Evolutionary conservation across 139 green algal species (phyloP), one percentile per base, ranked within the genome.

Genomic region (Astrephomene gubernaculifera): DNA sequence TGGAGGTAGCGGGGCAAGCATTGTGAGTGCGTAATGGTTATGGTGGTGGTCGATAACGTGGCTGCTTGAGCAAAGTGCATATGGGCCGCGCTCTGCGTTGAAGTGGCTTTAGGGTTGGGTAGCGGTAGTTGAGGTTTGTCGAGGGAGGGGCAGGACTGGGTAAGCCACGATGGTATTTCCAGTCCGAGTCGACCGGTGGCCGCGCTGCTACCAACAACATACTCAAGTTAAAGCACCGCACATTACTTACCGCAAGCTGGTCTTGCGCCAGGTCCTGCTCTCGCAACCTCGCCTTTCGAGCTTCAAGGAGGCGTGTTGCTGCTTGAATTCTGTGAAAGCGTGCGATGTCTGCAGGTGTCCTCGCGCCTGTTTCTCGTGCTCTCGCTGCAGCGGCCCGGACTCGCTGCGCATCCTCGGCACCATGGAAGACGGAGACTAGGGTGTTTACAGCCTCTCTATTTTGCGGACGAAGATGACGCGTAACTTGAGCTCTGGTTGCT

Each of bases 211-310:
- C 49, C 49, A 57, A 17, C 17, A 57, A 57, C 17, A 12, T 57
- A 57, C 49, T 10, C 60, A 21, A 10, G 24, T 10, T 19, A 36
- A 25, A 36, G 60, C 60, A 36, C 25, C 27, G 3, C n/a, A n/a
- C n/a, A n/a, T n/a, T 41, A 43, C 39, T 24, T 27, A 83, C 76
- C 61, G 36, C n/a, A 2, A 73, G 76, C 57, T 83, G 60, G 39
- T 72, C 76, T 36, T 83, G n/a, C n/a, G 60, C 61, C 29, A 36
- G 29, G 5, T 83, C 41, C 41, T 73, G 76, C 61, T 73, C 76
- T n/a, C 43, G 29, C 3, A 43, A 4, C 64, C 75, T 21, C 12
- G 57, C 54, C 38, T 57, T 54, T 1, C 38, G 27, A 6, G 54
- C 38, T 39, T 54, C 75, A 9, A 43, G 29, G n/a, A 31, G 14